phyloP scores from a whole-genome alignment of 805 yeast species.

The Spathaspora passalidarum region DNA sequence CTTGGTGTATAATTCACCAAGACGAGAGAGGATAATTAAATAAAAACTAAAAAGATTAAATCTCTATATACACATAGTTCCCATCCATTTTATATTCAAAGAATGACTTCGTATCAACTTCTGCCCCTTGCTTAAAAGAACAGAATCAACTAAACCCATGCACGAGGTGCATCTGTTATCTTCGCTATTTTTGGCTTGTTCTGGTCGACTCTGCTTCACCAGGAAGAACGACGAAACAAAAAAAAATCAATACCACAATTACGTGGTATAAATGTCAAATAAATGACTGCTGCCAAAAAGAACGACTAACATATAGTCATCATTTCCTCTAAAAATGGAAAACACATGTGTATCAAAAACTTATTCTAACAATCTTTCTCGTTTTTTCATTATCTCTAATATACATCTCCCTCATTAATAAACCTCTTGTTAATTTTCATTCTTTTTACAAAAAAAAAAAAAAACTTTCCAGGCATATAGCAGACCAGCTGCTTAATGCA shows the following conservation, averaged over 20 bases:
- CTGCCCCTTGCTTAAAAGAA: neutral
- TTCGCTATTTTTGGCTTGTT: neutral
- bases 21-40: neutral
- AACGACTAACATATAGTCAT: neutral
- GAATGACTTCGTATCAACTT: neutral
- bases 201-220: no score
- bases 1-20: neutral
- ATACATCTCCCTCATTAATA: neutral
- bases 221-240: no score
- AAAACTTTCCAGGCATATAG: neutral
- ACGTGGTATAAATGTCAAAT: neutral
- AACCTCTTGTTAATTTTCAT: neutral
- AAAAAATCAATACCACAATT: neutral
- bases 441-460: conserved; percentile 1
- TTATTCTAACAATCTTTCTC: neutral
- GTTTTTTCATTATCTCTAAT: neutral
- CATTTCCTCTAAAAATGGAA: conserved; percentile 1
- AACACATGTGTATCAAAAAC: neutral
- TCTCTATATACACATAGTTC: conserved; percentile 8
- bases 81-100: neutral
- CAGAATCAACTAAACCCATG: neutral
- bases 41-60: conserved; percentile 1
- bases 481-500: neutral
- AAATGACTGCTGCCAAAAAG: neutral
- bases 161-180: neutral